Evolutionary conservation across 108 stramenopile species (phyloP).

Genomic region (Schizochytrium sp.): DNA sequence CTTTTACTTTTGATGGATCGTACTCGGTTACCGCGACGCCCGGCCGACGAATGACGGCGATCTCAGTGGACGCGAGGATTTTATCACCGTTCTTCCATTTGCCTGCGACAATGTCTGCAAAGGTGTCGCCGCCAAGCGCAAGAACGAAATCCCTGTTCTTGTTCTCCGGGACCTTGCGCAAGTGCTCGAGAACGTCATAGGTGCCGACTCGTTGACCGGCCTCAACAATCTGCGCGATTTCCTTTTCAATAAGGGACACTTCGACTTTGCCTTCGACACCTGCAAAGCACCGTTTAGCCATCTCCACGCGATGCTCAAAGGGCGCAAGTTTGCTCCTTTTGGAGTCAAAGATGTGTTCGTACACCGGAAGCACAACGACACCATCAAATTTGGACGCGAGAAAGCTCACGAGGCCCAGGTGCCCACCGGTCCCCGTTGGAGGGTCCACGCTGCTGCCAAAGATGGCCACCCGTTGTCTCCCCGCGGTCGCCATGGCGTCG

Average conservation of each 20-base stretch:
- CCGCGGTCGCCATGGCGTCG: too few species aligned
- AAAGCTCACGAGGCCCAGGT: background rate
- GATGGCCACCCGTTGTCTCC: background rate
- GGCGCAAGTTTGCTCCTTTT: background rate
- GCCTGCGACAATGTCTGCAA: background rate
- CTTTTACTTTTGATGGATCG: background rate
- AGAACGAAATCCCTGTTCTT: background rate
- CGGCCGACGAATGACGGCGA: background rate
- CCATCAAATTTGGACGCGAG: background rate
- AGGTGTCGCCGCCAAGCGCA: background rate
- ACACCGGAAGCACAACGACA: background rate
- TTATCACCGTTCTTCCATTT: background rate
- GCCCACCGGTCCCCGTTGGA: background rate
- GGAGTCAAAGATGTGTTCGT: background rate
- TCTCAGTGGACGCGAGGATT: background rate
- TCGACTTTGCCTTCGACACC: background rate
- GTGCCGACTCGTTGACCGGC: background rate
- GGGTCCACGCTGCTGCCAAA: background rate
- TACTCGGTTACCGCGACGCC: background rate
- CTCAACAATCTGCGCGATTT: background rate
- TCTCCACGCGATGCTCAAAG: constrained; percentile 8
- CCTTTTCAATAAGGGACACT: background rate
- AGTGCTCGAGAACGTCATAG: background rate
- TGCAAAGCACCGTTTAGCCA: background rate
- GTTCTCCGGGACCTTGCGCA: background rate